Base-by-base conservation (phyloP, 139 green algal species). In the Medakamo hakoo region DNA sequence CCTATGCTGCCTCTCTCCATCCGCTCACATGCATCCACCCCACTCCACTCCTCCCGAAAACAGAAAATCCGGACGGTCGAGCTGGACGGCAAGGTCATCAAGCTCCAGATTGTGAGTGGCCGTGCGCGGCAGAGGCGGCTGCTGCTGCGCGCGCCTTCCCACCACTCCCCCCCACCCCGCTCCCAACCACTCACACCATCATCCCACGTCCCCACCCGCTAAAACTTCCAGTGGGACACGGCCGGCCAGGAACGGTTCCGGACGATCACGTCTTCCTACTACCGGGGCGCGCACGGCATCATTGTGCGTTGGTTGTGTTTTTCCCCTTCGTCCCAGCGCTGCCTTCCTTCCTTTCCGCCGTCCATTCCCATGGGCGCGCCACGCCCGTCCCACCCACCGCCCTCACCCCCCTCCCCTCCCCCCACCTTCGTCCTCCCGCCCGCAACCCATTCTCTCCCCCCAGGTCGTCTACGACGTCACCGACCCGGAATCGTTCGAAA, bases 51-150 rank as follows among this genome's bases (percentile, higher is more conserved):
- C n/a, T n/a, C n/a, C n/a, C n/a, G n/a, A n/a, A n/a, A n/a, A n/a
- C 82, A 96, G 85, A 99, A 99, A 91, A 99, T 99, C 64, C 78
- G 91, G 27, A 99, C 93, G 1, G 93, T 99, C 63, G 93, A 99
- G 68, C 80, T 99, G 28, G 93, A 99, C 56, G 88, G 93, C 55
- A 99, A 99, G 74, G 90, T 96, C 40, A 96, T 99, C 76, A 99
- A 99, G 80, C 80, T 99, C 27, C 93, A 99, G 60, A 98, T 99
- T 70, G 88, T 92, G 58, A 83, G 82, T 76, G 16, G 40, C n/a
- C n/a, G n/a, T n/a, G n/a, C 31, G 58, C 16, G 18, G 27, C 27
- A 62, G 18, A 19, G 18, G 27, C 16, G 16, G 58, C 31, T 62
- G 16, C 58, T n/a, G 18, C 58, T 19, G 18, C 31, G 16, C 16